phyloP scores from a whole-genome alignment of 2,329 filamentous ascomycete species.

The Calonectria pseudoreteaudii region DNA sequence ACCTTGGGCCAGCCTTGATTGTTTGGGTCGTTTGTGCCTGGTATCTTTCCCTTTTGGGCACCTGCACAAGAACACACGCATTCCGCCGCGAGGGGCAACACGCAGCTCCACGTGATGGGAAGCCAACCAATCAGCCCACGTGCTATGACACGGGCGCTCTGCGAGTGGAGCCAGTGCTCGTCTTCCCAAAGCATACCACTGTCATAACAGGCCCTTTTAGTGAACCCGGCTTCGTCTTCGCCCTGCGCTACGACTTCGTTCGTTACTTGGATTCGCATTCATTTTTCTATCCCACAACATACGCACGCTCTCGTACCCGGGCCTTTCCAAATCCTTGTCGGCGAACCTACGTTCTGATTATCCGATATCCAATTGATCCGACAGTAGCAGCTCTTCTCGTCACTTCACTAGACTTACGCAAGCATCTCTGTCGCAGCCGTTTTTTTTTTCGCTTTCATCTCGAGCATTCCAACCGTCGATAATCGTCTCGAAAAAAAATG shows the following conservation, averaged over 20 bases:
- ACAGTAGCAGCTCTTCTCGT: not conserved
- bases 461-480: not conserved
- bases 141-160: conserved; percentile 30
- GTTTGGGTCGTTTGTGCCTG: conserved; percentile 36
- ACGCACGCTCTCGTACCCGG: not conserved
- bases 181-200: conserved; percentile 32
- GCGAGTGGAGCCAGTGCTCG: conserved; percentile 28
- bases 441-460: conserved; percentile 6
- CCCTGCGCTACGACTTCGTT: not conserved
- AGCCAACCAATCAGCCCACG: conserved; percentile 49
- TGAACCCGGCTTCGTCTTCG: conserved; percentile 16
- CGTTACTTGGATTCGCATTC: not conserved
- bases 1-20: conserved; percentile 17
- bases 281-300: conserved; percentile 10
- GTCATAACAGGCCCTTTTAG: conserved; percentile 32
- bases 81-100: conserved; percentile 34
- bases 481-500: conserved; percentile 67
- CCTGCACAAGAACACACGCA: conserved; percentile 13
- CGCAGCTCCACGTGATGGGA: conserved; percentile 43
- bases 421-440: conserved; percentile 4
- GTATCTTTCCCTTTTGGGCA: conserved; percentile 45
- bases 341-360: not conserved
- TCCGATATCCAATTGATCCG: not conserved
- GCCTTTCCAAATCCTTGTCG: not conserved
- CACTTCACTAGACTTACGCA: not conserved